Evolutionary conservation across 345 rosid species (phyloP).

Genomic region (Arabis hirsuta): DNA sequence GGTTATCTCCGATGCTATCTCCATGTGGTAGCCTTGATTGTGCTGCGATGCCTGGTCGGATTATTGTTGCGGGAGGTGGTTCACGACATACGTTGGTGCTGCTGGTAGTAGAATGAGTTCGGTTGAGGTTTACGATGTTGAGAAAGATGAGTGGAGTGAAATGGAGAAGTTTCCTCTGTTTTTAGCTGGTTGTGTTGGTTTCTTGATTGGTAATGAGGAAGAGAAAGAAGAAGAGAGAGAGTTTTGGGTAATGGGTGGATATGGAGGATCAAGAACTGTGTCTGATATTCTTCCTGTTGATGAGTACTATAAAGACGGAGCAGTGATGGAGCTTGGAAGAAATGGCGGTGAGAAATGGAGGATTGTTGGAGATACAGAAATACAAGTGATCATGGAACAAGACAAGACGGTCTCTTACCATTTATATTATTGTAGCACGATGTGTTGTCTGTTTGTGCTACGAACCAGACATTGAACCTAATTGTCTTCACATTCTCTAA

Average conservation of each 20-base stretch:
- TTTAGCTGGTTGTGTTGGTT: conserved; percentile 89
- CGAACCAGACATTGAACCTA: conserved; percentile 12
- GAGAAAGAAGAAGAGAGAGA: conserved; percentile 56
- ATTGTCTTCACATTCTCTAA: neutral
- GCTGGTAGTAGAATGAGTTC: conserved; percentile 81
- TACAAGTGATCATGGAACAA: conserved; percentile 8
- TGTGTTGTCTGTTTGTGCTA: conserved; percentile 25
- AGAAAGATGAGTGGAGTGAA: conserved; percentile 71
- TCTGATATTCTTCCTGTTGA: too few species aligned
- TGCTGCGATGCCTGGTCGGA: too few species aligned
- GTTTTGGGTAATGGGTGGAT: conserved; percentile 99
- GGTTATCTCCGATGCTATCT: too few species aligned
- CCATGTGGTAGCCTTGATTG: too few species aligned
- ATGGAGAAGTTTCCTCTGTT: conserved; percentile 71
- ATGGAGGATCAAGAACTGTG: conserved; percentile 76
- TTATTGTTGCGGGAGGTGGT: too few species aligned
- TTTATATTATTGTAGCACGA: conserved; percentile 4
- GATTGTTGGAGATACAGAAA: conserved; percentile 60
- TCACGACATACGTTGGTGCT: too few species aligned
- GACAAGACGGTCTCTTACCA: conserved; percentile 14
- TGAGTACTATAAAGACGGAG: conserved; percentile 77
- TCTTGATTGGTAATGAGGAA: conserved; percentile 51
- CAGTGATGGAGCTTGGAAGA: conserved; percentile 65
- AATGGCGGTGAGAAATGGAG: conserved; percentile 62
- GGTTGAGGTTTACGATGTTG: conserved; percentile 77